phyloP scores from a whole-genome alignment of 192 early-diverging fungal species.

The Coemansia sp. region DNA sequence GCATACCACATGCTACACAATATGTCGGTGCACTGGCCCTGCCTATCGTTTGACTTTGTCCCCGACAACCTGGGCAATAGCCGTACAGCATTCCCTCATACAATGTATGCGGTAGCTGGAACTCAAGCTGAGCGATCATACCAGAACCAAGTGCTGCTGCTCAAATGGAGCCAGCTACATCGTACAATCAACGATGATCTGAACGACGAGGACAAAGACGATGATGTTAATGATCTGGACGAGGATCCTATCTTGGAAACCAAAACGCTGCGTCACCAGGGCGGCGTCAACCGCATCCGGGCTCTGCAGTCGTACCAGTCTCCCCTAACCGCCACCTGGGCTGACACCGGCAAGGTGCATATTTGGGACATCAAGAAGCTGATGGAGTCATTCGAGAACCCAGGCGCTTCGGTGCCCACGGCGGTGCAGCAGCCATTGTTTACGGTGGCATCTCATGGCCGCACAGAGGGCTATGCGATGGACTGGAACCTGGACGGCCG shows the following conservation, averaged over 20 bases:
- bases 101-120: constrained; percentile 89
- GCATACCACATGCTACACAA: constrained; percentile 97
- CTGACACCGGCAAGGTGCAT: constrained; percentile 93
- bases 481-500: constrained; percentile 82
- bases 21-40: constrained; percentile 92
- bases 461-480: constrained; percentile 91
- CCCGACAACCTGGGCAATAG: constrained; percentile 78
- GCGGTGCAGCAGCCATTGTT: constrained; percentile 70
- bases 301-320: constrained; percentile 57
- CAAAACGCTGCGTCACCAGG: constrained; percentile 76
- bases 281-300: constrained; percentile 90
- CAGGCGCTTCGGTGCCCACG: constrained; percentile 65
- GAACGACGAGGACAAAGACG: constrained; percentile 69
- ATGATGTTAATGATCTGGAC: constrained; percentile 83
- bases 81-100: constrained; percentile 84
- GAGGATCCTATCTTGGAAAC: constrained; percentile 92
- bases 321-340: constrained; percentile 86
- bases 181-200: constrained; percentile 88
- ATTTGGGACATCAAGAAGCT: constrained; percentile 83
- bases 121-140: constrained; percentile 80
- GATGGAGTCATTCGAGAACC: constrained; percentile 74
- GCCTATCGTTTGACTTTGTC: constrained; percentile 94
- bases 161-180: constrained; percentile 94
- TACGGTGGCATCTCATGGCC: constrained; percentile 77
- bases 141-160: constrained; percentile 89